Evolutionary conservation across 140 eudicot species (phyloP), one percentile per base, ranked within the genome.

Genomic region (Eryngium alpinum): DNA sequence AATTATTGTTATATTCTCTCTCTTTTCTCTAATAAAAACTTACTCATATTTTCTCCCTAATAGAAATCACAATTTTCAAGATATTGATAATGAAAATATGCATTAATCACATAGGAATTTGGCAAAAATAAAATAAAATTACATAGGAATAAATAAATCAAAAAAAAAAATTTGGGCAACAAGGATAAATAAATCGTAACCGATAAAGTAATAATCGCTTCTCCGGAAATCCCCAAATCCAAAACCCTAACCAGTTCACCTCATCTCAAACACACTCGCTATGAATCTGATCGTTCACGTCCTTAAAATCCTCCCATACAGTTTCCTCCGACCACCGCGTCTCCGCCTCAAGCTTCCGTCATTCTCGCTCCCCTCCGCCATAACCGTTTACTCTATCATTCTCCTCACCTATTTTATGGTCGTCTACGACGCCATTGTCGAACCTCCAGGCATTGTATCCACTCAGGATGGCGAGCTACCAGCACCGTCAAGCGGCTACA

Each of bases 391-490:
- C 90, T 75, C 94, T 63, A 91, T 95, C 85, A 75, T 91, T 85
- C 97, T 95, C 86, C 89, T 90, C 88, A 92, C 98, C 84, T 95
- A 95, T 92, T 95, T 95, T 92, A 87, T 93, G 87, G 96, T 93
- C 66, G 91, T 95, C 83, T 95, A 95, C 87, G 99, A 95, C 85
- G 96, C 93, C 86, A 95, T 95, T 81, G 98, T 95, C 15, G 98
- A 95, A 75, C 99, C 99, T 0, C 99, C 99, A 0, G 99, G 99
- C 14, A 93, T 91, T 88, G 97, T 98, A 72, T 96, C 96, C 57
- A 83, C 90, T 7, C 97, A 95, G 82, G 99, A 96, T 66, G n/a
- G n/a, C 91, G 84, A 16, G 67, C 70, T 25, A 93, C 98, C 50
- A 97, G 97, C 71, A 81, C 99, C 28, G 94, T 96, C 77, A 82